A percentile compares a stretch with the other conserved stretches of the same genome.
These are phyloP conservation scores for Auricularia sp. DNA, from an alignment of 768 basidiomycete genomes.

Conservation along the genomic window DNA sequence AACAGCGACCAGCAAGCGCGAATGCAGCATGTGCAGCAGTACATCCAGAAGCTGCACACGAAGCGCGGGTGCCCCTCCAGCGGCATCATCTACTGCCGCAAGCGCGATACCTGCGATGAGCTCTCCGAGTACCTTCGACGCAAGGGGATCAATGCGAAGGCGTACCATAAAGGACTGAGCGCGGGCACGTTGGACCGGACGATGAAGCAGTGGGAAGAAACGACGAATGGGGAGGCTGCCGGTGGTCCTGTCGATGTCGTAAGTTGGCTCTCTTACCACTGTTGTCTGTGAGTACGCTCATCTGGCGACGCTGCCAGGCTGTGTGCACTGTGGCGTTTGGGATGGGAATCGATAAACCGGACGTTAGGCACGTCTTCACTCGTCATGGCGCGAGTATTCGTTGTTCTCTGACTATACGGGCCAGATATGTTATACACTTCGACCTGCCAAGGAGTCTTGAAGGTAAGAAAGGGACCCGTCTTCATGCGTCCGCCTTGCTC, in stretches of 20 bases:
- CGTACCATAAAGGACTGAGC: conserved; percentile 71
- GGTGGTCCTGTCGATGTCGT: conserved; percentile 57
- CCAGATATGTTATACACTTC: conserved; percentile 48
- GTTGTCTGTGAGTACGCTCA: not conserved
- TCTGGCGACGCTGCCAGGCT: conserved; percentile 31
- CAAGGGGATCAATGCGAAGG: conserved; percentile 54
- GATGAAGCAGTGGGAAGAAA: conserved; percentile 44
- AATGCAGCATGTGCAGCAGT: conserved; percentile 57
- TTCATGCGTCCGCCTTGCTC: not conserved
- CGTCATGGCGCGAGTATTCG: not conserved
- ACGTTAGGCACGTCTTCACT: conserved; percentile 39
- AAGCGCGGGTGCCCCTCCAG: conserved; percentile 50
- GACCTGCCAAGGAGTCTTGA: conserved; percentile 79
- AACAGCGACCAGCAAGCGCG: conserved; percentile 39
- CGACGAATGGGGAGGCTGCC: conserved; percentile 17
- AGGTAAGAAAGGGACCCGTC: conserved; percentile 31
- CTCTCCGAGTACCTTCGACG: conserved; percentile 52
- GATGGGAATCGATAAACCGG: conserved; percentile 76
- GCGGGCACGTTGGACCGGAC: conserved; percentile 39
- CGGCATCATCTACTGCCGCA: conserved; percentile 75
- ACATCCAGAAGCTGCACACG: conserved; percentile 51
- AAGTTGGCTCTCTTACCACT: conserved; percentile 16
- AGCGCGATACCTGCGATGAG: conserved; percentile 53
- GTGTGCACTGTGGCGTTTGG: conserved; percentile 80
- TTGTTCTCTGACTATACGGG: no score